Evolutionary conservation across 306 rosid species (phyloP), one percentile per base, ranked within the genome.

Genomic region (Dryas drummondii): DNA sequence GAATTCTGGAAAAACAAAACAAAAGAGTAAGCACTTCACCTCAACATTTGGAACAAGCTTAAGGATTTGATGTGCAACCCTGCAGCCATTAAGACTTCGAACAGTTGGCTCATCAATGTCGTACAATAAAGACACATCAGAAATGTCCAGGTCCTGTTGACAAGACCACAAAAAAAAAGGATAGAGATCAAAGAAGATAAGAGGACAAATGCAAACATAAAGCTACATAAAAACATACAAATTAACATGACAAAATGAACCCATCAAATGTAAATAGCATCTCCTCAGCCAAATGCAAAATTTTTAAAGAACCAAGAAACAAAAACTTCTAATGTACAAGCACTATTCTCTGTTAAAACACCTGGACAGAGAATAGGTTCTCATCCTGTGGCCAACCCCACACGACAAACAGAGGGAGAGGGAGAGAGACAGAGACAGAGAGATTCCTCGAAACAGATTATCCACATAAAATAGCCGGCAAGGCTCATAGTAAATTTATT

Each of bases 71-170:
- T 93, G 96, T 41, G 97, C 93, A 76, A 93, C 97, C 68, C 98
- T 81, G 82, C 98, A 93, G 73, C 98, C 98, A 83, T 93, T 93
- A 74, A 93, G 94, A 84, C 98, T 91, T 81, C 98, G 87, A 82
- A 91, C 98, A 50, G 98, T 93, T 63, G 87, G 92, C 79, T 88
- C 97, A 80, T 91, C 96, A n/a, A 89, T 84, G 61, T 91, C 73
- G 66, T 76, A 76, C 81, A 91, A 78, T 70, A 93, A 83, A 26
- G 96, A 86, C 56, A 83, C 85, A 52, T 85, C 74, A 66, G 97
- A 93, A 82, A 93, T 87, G 83, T 93, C 96, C 79, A 93, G 81
- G 69, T 88, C 96, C 97, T 93, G 91, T 70, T 51, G n/a, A 73
- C 37, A 73, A 72, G 56, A 45, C 60, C 32, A 27, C 41, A 77